These are phyloP conservation scores for Plasmodium yoelii DNA, from an alignment of 169 alveolate genomes.

Conservation along the genomic window DNA sequence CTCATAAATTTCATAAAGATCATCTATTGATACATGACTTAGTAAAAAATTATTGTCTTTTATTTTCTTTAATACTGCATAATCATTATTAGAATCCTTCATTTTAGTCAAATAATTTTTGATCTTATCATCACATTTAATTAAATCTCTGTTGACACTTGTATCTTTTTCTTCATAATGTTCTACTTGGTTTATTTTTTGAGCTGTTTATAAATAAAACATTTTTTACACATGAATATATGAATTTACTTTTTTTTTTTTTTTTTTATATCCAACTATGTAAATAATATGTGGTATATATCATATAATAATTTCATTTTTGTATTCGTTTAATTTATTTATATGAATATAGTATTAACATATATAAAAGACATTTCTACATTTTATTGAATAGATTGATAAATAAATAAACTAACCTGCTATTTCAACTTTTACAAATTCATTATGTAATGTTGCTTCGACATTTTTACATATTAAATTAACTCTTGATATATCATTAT, in stretches of 20 bases:
- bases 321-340: not conserved
- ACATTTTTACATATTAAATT: slow-evolving; percentile 71
- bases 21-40: slow-evolving; percentile 52
- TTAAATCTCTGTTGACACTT: slow-evolving; percentile 26
- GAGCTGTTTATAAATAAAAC: slow-evolving; percentile 19
- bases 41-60: slow-evolving; percentile 37
- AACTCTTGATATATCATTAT: slow-evolving; percentile 68
- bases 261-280: not conserved
- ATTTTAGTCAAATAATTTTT: slow-evolving; percentile 24
- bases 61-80: slow-evolving; percentile 30
- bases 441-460: slow-evolving; percentile 70
- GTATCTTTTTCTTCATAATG: slow-evolving; percentile 56
- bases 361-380: not conserved
- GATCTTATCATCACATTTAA: slow-evolving; percentile 34
- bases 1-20: slow-evolving; percentile 69
- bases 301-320: not conserved
- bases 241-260: not conserved
- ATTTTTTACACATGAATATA: not conserved
- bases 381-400: not conserved
- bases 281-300: not conserved
- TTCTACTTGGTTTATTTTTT: slow-evolving; percentile 55
- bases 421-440: slow-evolving; percentile 74
- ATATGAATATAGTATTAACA: not conserved
- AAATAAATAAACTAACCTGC: slow-evolving; percentile 29
- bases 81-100: slow-evolving; percentile 36